These are phyloP conservation scores for Teratosphaeria gauchensis DNA, from an alignment of 2,329 filamentous ascomycete genomes.

Conservation along the genomic window DNA sequence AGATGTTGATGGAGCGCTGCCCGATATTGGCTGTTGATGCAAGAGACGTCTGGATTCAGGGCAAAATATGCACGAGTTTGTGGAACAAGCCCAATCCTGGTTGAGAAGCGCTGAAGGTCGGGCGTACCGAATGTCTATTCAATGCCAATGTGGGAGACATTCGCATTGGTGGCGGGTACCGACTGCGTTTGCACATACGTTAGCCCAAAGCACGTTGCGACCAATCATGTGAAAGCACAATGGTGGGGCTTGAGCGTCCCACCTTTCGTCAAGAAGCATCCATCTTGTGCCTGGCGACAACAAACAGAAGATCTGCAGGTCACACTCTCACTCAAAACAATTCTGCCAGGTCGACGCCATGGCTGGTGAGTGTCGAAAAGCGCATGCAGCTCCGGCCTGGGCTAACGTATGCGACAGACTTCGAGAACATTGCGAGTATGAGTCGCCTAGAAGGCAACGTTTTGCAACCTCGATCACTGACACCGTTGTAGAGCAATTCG, in stretches of 20 bases:
- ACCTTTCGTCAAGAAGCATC: neutral
- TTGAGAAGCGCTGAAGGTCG: neutral
- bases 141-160: neutral
- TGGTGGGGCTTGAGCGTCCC: neutral
- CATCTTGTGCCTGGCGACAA: neutral
- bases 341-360: slow-evolving; percentile 5
- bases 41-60: neutral
- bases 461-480: neutral
- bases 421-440: slow-evolving; percentile 25
- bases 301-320: neutral
- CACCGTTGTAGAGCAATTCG: slow-evolving; percentile 62
- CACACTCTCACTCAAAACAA: neutral
- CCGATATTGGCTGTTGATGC: neutral
- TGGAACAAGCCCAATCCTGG: neutral
- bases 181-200: neutral
- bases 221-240: neutral
- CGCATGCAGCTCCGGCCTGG: neutral
- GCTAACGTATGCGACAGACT: slow-evolving; percentile 15
- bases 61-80: neutral
- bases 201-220: neutral
- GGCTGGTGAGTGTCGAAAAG: slow-evolving; percentile 11
- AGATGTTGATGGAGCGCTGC: neutral
- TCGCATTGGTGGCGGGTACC: neutral
- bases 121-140: neutral
- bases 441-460: neutral